Base-by-base conservation (phyloP, 1,139 yeast genomes). In the Candida labiduridarum region DNA sequence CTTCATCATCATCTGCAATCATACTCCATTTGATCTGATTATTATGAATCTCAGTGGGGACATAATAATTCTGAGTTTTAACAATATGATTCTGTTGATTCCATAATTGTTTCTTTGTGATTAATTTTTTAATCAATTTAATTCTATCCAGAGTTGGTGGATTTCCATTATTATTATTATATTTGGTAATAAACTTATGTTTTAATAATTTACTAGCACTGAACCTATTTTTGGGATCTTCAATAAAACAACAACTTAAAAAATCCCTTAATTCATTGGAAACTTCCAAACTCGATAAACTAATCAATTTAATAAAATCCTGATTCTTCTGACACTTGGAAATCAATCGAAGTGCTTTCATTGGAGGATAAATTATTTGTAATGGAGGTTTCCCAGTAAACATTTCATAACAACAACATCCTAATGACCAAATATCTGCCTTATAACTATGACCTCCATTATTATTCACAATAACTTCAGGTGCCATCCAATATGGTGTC, bases 401-500 rank as follows among this genome's bases (percentile, higher is more conserved):
- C 55, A 90, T 71, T 62, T 90, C 97, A 53, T 85, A 87, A 1
- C 92, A 87, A 34, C 96, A 89, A 55, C 94, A 89, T 0, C 99
- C 99, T 50, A 95, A 71, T 0, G 97, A 90, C 99, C 99, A 95
- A 2, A 94, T 83, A 66, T 95, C 99, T 0, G 99, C 97, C 57
- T 88, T 82, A 63, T 80, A 88, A 56, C 89, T 84, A 65, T 95
- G 96, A 10, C 94, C 96, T 44, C 78, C 79, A 42, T 69, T 66
- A 49, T 87, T 87, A 64, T 90, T 96, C 60, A 84, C 72, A 42
- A 94, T 87, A 1, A 94, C 96, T 62, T 95, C 99, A 0, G 99
- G 99, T 0, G 98, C 96, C 99, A 95, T 95, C 95, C 98, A 94
- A 65, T 92, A 94, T 0, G 99, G 99, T 0, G 99, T 94, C 0